These are phyloP conservation scores for Murraya paniculata DNA, from an alignment of 345 rosid species.

Conservation along the genomic window DNA sequence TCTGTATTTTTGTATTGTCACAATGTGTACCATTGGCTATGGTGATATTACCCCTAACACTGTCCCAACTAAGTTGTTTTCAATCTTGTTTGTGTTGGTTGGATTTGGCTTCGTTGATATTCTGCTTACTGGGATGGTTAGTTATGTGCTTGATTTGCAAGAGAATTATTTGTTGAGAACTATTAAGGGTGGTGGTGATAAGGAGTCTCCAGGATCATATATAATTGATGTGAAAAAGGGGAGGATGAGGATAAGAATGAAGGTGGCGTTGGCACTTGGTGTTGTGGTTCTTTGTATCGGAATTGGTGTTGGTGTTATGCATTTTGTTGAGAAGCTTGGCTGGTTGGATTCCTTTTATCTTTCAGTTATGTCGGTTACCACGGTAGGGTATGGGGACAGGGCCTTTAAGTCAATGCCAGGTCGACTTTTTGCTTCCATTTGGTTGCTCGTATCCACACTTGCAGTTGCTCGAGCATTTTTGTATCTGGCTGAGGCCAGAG, in stretches of 20 bases:
- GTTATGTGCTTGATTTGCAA: constrained; percentile 86
- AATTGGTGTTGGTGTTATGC: constrained; percentile 73
- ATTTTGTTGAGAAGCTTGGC: constrained; percentile 63
- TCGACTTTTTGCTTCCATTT: constrained; percentile 72
- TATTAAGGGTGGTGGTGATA: constrained; percentile 38
- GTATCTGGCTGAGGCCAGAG: constrained; percentile 83
- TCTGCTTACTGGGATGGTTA: constrained; percentile 77
- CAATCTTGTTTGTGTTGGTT: constrained; percentile 77
- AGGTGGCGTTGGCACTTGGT: constrained; percentile 86
- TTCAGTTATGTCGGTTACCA: constrained; percentile 95
- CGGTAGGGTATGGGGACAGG: constrained; percentile 84
- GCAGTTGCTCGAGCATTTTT: constrained; percentile 80
- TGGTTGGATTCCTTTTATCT: constrained; percentile 91
- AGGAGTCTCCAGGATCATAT: constrained; percentile 42
- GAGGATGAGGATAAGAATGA: constrained; percentile 94
- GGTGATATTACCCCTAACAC: constrained; percentile 82
- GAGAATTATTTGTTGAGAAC: constrained; percentile 68
- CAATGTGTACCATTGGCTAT: constrained; percentile 95
- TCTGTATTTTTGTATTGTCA: constrained; percentile 81
- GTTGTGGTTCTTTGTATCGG: constrained; percentile 86
- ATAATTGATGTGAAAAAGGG: constrained; percentile 87
- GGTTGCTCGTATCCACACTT: constrained; percentile 93
- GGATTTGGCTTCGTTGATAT: constrained; percentile 84
- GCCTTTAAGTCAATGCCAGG: constrained; percentile 69
- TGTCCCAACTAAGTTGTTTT: constrained; percentile 64